Evolutionary conservation across 805 yeast genomes (phyloP).

Genomic region (Hanseniaspora valbyensis): DNA sequence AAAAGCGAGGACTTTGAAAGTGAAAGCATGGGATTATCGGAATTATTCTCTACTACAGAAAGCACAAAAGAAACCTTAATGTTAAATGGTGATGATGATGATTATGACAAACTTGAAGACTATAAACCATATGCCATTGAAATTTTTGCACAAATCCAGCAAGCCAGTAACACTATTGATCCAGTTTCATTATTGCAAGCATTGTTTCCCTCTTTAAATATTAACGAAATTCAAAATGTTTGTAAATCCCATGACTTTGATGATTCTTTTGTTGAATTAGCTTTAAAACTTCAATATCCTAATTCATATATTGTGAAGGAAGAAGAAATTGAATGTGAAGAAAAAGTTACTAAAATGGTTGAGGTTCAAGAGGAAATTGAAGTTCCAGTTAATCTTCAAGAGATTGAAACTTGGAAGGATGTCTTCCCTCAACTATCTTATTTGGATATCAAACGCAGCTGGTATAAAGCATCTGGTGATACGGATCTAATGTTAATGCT

Average conservation of each 20-base stretch:
- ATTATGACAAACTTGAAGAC: too few species aligned
- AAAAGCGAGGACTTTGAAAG: not conserved
- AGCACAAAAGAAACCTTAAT: too few species aligned
- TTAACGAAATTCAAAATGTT: not conserved
- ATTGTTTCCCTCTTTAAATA: not conserved
- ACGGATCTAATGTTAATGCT: not conserved
- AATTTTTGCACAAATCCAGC: not conserved
- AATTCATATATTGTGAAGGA: not conserved
- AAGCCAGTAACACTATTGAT: too few species aligned
- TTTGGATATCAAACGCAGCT: not conserved
- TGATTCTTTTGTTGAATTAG: not conserved
- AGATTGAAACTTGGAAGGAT: constrained; percentile 4
- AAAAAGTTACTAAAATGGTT: not conserved
- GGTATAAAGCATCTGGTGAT: not conserved
- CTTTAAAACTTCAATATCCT: not conserved
- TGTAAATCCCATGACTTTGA: not conserved
- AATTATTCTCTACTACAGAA: too few species aligned
- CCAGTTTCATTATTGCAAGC: not conserved
- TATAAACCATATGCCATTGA: not conserved
- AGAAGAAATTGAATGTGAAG: constrained; percentile 4
- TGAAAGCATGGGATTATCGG: not conserved
- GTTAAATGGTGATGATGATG: too few species aligned
- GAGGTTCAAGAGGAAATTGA: not conserved
- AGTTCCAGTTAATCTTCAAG: not conserved
- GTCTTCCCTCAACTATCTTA: constrained; percentile 4